Evolutionary conservation across 176 grass and related monocot species (phyloP), one percentile per base, ranked within the genome.

Genomic region (Zea luxurians): DNA sequence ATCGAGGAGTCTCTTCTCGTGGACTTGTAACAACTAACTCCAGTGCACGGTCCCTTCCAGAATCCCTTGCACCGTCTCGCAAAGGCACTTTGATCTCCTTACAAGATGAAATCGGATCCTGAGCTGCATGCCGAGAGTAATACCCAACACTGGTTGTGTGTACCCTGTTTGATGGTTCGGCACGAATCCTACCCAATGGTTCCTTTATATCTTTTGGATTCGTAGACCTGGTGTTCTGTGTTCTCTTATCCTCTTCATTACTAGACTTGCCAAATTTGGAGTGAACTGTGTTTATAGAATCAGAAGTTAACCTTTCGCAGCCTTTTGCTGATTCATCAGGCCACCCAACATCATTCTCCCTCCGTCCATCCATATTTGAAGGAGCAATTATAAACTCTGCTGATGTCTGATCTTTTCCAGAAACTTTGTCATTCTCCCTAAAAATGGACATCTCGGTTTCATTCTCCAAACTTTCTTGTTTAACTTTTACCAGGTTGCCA

Each of bases 131-230:
- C 15, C 69, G 44, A 68, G 86, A 74, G 78, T 55, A 44, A 70
- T 72, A 42, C 34, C 52, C 69, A 54, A 18, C 21, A 79, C 43
- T 74, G 12, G 74, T 75, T 10, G 42, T 7, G 13, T 84, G 76
- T 57, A 47, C 43, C 70, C 77, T 88, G 70, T 75, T 88, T 70
- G 55, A 55, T 57, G 81, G 81, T 64, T 80, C 86, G 64, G 81
- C n/a, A 40, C 47, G 47, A 70, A 64, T 75, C 75, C 47, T 84
- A 70, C 81, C 81, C 76, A 70, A 63, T 6, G 62, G 70, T 62
- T 84, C 86, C 52, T 80, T 80, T 20, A 84, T 76, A 73, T 83
- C 81, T 75, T 83, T 88, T 35, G 84, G 54, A 70, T 58, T 80
- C 37, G 68, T 61, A 52, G 63, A 84, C 13, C 70, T 84, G 46